phyloP scores from a whole-genome alignment of 176 grass and related monocot genomes.

The Cenchrus americanus region DNA sequence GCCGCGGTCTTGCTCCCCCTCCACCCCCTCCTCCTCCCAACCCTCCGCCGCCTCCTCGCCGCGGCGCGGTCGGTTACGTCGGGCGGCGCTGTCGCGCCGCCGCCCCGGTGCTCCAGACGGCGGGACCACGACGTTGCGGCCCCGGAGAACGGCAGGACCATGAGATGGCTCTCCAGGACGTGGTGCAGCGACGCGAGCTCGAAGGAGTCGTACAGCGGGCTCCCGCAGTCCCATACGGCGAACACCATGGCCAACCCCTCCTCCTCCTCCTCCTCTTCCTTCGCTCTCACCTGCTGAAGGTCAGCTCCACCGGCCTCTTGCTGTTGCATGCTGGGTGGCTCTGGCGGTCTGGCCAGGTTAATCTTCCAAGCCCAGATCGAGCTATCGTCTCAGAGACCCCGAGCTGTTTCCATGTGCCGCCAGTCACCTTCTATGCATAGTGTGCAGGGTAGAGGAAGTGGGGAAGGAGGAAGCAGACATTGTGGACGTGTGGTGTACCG shows the following conservation, averaged over 20 bases:
- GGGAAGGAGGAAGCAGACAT: neutral
- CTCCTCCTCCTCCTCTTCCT: neutral
- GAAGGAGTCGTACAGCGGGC: constrained; percentile 73
- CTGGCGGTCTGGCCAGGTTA: neutral
- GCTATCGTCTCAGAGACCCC: neutral
- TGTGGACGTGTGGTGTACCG: neutral
- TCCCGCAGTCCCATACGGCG: constrained; percentile 66
- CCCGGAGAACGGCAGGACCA: constrained; percentile 41
- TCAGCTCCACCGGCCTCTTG: neutral
- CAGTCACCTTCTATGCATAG: neutral
- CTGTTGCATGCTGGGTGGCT: neutral
- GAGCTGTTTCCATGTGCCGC: neutral
- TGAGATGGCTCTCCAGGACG: constrained; percentile 58
- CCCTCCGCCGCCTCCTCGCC: neutral
- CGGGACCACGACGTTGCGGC: neutral
- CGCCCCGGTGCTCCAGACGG: neutral
- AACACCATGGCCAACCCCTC: neutral
- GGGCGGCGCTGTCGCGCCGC: neutral
- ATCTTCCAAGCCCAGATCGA: neutral
- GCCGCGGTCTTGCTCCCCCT: neutral
- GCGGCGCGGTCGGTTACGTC: neutral
- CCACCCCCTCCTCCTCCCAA: neutral
- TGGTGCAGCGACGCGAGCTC: constrained; percentile 59
- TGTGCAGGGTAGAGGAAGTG: neutral
- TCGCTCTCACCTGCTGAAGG: neutral